Percentiles rank a stretch among this genome's conserved stretches.
Conservation (phyloP, 2,329 filamentous ascomycete species). For the Arthrobotrys musiformis region DNA sequence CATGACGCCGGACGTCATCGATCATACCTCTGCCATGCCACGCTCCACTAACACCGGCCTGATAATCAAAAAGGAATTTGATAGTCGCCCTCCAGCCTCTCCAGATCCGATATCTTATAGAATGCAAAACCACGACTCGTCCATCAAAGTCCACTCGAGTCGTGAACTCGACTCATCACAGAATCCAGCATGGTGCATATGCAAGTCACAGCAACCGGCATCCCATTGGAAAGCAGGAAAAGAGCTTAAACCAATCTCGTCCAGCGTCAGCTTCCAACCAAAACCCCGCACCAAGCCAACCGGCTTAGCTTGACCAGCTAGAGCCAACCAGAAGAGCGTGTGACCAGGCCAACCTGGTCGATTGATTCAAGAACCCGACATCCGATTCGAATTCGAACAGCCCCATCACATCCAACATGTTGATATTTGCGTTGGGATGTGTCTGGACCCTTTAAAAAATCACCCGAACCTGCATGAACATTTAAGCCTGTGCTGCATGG, state of each 20-base stretch:
- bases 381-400: neutral
- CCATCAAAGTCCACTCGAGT: neutral
- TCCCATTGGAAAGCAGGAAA: neutral
- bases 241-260: constrained; percentile 1
- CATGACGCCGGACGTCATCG: neutral
- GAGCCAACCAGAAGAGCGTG: too few relatives aligned
- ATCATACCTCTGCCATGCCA: neutral
- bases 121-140: neutral
- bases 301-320: too few relatives aligned
- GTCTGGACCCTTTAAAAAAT: constrained; percentile 10
- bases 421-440: neutral
- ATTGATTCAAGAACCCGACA: constrained; percentile 22
- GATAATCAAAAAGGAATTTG: neutral
- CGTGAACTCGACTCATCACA: neutral
- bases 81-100: neutral
- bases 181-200: neutral
- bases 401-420: neutral
- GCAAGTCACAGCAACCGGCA: constrained; percentile 20
- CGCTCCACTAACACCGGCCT: neutral
- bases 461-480: constrained; percentile 6
- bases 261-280: neutral
- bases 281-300: constrained; percentile 15
- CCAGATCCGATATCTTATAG: neutral
- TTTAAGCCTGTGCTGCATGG: constrained; percentile 6
- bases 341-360: constrained; percentile 17